Evolutionary conservation across 139 green algal species (phyloP), one percentile per base, ranked within the genome.

Genomic region (Chloropicon primus): DNA sequence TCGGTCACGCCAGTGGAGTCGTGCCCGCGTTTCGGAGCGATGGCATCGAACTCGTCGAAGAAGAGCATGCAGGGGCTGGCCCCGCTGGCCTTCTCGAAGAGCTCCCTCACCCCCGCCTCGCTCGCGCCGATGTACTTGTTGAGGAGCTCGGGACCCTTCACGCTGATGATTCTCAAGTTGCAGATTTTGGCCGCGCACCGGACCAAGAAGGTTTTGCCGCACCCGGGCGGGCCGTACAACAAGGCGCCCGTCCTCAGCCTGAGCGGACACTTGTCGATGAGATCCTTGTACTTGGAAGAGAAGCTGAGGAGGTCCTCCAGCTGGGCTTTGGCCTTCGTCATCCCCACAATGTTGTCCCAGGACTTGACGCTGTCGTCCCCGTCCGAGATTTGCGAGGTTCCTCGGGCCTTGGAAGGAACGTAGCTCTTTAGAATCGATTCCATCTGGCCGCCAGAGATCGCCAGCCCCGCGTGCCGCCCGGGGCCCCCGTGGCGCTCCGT

Each of bases 21-120:
- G 74, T 96, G 90, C 26, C 96, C 96, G 1, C 96, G 82, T 28
- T 91, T 87, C 1, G 93, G 93, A 10, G 93, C 95, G 29, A 99
- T 94, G 72, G 95, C 90, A 78, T 99, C 96, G 81, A 99, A 97
- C 86, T 99, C 96, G 78, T 99, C 96, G 83, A 99, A 99, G 85
- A 99, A 99, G 21, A 99, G 89, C n/a, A 97, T 86, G 80, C 92
- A 96, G 1, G 96, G 96, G 0, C 93, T 92, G 1, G 94, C 93
- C 0, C 86, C 86, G 2, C 84, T 72, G 0, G 96, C 96, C 1
- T 87, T 86, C n/a, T 80, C 77, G 84, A 99, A 99, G 25, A 97
- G 78, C 26, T 94, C 91, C 0, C 96, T 85, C 28, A 97, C 93
- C n/a, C 86, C 88, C 25, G 91, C 91, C 85, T 99, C 95, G 72